Base-by-base conservation (phyloP, 1,284 basidiomycete genomes). In the Salmacisia buchloeana region DNA sequence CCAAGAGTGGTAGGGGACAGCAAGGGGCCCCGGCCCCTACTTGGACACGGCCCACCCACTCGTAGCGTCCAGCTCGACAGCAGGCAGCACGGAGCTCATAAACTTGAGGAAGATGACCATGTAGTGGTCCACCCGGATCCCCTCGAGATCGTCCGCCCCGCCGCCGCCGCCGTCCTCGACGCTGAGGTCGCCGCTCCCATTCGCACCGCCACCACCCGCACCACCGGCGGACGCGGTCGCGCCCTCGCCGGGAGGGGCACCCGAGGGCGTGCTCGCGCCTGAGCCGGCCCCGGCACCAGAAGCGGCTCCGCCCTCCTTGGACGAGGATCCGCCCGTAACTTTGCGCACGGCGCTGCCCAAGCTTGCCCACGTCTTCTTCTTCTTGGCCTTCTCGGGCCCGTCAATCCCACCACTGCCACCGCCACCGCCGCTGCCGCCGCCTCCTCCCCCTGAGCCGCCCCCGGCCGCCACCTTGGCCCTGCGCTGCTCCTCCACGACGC, bases 351-450 rank as follows among this genome's bases (percentile, higher is more conserved):
- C 83, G 15, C 83, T 83, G 5, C 83, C 82, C 76, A 86, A 73
- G 85, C 92, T 92, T 82, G 91, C 76, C 3, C 69, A 71, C 63
- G 74, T 93, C 83, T 90, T 92, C 85, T 90, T 88, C 81, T 85
- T 84, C 63, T 85, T 85, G 27, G 9, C 49, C 49, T 54, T 54
- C 6, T n/a, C 46, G 35, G 41, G 3, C 35, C 45, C n/a, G 33
- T 62, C 29, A 41, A 35, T 3, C 21, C 33, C 25, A 29, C 35
- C 25, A 27, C 29, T 12, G 56, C 27, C 23, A 35, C 15, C 27
- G 35, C 45, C 3, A 35, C 45, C n/a, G 33, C 63, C 29, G 46
- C 38, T 3, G 25, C 33, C 25, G 33, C 35, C 25, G 34, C 29
- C 13, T 61, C 27, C 23, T 39, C 15, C 27, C 18, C 29, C 36